Conservation (phyloP, 1,284 basidiomycete species). For the Tranzscheliella williamsii region DNA sequence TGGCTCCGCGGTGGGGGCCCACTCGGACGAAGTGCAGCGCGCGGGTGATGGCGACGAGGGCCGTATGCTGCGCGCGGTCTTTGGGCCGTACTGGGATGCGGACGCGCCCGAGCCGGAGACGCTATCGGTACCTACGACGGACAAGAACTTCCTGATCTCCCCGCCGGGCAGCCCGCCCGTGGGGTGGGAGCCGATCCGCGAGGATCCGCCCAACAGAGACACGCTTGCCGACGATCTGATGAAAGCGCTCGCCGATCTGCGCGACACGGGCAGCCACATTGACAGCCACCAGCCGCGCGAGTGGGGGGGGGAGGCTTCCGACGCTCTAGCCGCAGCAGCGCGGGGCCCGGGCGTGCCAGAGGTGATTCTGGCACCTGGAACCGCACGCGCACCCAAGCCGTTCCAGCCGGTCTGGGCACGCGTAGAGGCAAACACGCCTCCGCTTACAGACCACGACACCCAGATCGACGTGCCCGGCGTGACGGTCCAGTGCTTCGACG, state of each 20-base stretch:
- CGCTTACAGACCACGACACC: conserved; percentile 6
- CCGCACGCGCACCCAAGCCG: conserved; percentile 8
- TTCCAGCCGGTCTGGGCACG: conserved; percentile 17
- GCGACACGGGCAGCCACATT: conserved; percentile 43
- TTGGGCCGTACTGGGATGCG: conserved; percentile 9
- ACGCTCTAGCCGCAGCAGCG: not conserved
- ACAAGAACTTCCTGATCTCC: conserved; percentile 95
- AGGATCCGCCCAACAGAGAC: conserved; percentile 85
- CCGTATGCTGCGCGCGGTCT: conserved; percentile 24
- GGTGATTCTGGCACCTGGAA: conserved; percentile 22
- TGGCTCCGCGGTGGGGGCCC: conserved; percentile 2
- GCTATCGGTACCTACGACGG: conserved; percentile 67
- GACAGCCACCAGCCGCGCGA: conserved; percentile 29
- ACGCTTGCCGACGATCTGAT: conserved; percentile 90
- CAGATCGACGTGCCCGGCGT: conserved; percentile 44
- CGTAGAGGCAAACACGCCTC: not conserved
- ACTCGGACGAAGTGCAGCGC: conserved; percentile 7
- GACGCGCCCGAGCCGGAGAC: conserved; percentile 20
- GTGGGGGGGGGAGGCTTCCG: conserved; percentile 4
- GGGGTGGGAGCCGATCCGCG: conserved; percentile 89
- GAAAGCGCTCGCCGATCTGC: conserved; percentile 49
- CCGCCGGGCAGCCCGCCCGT: conserved; percentile 97
- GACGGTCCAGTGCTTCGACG: conserved; percentile 47
- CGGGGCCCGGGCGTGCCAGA: conserved; percentile 9
- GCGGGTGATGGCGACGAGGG: conserved; percentile 17